phyloP scores from a whole-genome alignment of 805 yeast species.

The Grigorovia humatica region DNA sequence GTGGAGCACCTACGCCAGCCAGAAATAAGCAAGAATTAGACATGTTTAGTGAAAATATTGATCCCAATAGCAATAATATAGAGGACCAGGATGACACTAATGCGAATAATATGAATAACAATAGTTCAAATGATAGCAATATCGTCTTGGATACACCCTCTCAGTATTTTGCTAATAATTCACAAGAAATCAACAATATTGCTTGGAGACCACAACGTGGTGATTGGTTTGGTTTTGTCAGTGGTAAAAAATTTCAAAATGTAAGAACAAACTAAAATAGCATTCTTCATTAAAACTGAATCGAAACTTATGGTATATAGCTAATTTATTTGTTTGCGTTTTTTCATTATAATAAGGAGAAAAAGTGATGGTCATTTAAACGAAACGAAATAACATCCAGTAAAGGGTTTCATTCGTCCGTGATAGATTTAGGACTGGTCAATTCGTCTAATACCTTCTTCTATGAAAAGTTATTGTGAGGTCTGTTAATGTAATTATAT shows the following conservation, averaged over 20 bases:
- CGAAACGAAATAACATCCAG: too few relatives aligned
- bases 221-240: conserved; percentile 62
- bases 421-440: too few relatives aligned
- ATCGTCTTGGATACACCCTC: conserved; percentile 22
- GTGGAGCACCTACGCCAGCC: background rate
- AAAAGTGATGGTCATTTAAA: too few relatives aligned
- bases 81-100: background rate
- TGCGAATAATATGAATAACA: background rate
- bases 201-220: conserved; percentile 57
- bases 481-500: too few relatives aligned
- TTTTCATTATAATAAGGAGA: too few relatives aligned
- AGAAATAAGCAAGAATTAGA: background rate
- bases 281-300: background rate
- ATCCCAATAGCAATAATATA: background rate
- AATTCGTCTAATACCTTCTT: too few relatives aligned
- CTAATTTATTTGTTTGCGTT: background rate
- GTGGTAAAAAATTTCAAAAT: conserved; percentile 31
- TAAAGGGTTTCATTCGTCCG: too few relatives aligned
- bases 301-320: background rate
- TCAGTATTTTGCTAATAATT: conserved; percentile 45
- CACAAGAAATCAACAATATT: conserved; percentile 65
- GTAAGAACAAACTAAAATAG: conserved; percentile 12
- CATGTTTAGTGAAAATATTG: background rate
- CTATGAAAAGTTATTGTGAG: too few relatives aligned
- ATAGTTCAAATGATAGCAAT: background rate